Conservation (phyloP, 2,329 filamentous ascomycete genomes). For the Sporothrix globosa region DNA sequence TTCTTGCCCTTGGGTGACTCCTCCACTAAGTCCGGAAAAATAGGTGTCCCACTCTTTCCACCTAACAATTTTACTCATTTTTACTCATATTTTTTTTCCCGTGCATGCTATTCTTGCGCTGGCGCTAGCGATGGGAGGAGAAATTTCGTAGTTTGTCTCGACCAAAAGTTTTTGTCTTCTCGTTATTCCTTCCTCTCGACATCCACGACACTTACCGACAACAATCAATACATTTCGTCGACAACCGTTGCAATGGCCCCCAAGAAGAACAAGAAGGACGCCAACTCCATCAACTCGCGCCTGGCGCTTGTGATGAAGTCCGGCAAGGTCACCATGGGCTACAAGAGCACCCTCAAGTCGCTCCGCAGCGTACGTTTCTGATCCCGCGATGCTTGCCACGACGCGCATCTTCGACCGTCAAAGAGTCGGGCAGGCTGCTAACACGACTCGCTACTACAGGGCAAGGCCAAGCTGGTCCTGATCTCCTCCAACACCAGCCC, state of each 20-base stretch:
- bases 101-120: constrained; percentile 2
- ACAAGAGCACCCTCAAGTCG: constrained; percentile 67
- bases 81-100: constrained; percentile 28
- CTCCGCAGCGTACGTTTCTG: constrained; percentile 35
- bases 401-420: not conserved
- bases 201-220: constrained; percentile 31
- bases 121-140: not conserved
- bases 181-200: constrained; percentile 23
- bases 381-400: not conserved
- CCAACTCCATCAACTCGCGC: constrained; percentile 58
- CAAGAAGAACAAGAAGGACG: constrained; percentile 65
- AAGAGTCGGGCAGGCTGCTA: constrained; percentile 1
- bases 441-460: constrained; percentile 43
- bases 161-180: constrained; percentile 2
- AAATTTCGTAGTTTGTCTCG: not conserved
- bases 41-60: constrained; percentile 20
- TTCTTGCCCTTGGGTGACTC: constrained; percentile 35
- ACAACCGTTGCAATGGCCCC: constrained; percentile 61
- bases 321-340: constrained; percentile 83
- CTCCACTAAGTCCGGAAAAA: constrained; percentile 33
- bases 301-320: constrained; percentile 66
- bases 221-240: constrained; percentile 43
- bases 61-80: constrained; percentile 26
- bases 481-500: constrained; percentile 94
- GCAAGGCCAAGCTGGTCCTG: constrained; percentile 97